phyloP scores from a whole-genome alignment of 164 flowering plant species.

The Aristolochia californica region DNA sequence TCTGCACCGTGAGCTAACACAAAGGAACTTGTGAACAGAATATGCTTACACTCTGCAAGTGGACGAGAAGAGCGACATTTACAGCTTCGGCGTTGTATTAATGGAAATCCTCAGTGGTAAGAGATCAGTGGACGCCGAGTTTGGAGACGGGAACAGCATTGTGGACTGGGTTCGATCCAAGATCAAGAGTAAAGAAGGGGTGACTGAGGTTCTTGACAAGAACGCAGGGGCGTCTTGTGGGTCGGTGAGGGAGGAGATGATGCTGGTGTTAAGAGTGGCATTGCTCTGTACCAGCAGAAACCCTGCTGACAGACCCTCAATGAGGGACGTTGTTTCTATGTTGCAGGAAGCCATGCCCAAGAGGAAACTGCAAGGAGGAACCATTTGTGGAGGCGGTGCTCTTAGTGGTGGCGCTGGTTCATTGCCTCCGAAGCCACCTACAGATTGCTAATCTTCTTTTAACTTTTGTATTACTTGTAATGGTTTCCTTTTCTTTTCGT shows the following conservation, averaged over 20 bases:
- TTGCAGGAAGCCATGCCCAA: slow-evolving; percentile 86
- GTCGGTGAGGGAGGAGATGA: slow-evolving; percentile 84
- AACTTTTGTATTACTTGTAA: not conserved
- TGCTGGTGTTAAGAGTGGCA: slow-evolving; percentile 67
- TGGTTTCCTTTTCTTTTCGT: not conserved
- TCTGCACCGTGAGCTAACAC: no score
- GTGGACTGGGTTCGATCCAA: slow-evolving; percentile 88
- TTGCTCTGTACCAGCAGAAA: slow-evolving; percentile 78
- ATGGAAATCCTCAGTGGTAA: slow-evolving; percentile 83
- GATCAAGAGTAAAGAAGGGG: slow-evolving; percentile 57
- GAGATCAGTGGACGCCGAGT: slow-evolving; percentile 69
- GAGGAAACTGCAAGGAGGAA: slow-evolving; percentile 42
- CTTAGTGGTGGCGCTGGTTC: slow-evolving; percentile 13
- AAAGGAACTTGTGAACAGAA: slow-evolving; percentile 30
- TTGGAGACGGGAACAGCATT: slow-evolving; percentile 92
- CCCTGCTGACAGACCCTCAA: slow-evolving; percentile 86
- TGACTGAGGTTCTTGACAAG: slow-evolving; percentile 54
- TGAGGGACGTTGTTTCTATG: slow-evolving; percentile 96
- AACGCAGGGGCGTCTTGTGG: slow-evolving; percentile 66
- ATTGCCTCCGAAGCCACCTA: slow-evolving; percentile 4
- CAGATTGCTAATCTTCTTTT: slow-evolving; percentile 4
- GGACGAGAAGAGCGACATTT: slow-evolving; percentile 95
- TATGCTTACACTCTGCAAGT: slow-evolving; percentile 95
- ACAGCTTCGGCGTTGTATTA: slow-evolving; percentile 84
- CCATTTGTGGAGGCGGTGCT: slow-evolving; percentile 10